These are phyloP conservation scores for Solanum gandarillasii DNA, from an alignment of 257 asterid genomes.

Conservation along the genomic window DNA sequence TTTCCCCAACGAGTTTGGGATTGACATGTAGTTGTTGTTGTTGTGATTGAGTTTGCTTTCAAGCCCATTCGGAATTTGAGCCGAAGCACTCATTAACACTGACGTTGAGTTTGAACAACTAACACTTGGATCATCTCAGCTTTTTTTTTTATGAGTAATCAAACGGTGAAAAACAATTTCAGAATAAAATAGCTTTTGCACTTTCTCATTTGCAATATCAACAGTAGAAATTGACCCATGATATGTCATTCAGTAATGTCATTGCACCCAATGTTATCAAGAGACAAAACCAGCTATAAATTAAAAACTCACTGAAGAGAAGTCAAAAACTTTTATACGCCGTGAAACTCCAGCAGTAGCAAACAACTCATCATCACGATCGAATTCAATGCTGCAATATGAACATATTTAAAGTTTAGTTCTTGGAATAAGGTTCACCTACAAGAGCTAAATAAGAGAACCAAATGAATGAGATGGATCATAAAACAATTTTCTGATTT, in stretches of 20 bases:
- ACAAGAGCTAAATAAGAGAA: not conserved
- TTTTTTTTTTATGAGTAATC: not conserved
- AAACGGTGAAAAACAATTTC: not conserved
- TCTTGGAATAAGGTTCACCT: not conserved
- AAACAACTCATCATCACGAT: conserved; percentile 41
- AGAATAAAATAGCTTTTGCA: not conserved
- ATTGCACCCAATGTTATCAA: not conserved
- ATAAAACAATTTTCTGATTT: not conserved
- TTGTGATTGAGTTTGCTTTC: not conserved
- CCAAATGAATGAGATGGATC: not conserved
- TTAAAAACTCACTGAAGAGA: conserved; percentile 27
- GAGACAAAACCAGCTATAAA: not conserved
- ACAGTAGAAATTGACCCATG: not conserved
- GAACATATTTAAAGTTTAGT: not conserved
- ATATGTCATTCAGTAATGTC: not conserved
- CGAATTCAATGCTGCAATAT: conserved; percentile 42
- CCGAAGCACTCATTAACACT: not conserved
- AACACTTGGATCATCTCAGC: not conserved
- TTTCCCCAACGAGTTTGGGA: not conserved
- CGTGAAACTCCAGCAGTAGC: conserved; percentile 59
- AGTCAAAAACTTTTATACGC: conserved; percentile 37
- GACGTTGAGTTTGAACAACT: not conserved
- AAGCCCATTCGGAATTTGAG: not conserved
- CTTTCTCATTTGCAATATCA: not conserved
- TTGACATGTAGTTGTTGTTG: not conserved